Evolutionary conservation across 352 stramenopile species (phyloP).

Genomic region (Peronospora destructor): DNA sequence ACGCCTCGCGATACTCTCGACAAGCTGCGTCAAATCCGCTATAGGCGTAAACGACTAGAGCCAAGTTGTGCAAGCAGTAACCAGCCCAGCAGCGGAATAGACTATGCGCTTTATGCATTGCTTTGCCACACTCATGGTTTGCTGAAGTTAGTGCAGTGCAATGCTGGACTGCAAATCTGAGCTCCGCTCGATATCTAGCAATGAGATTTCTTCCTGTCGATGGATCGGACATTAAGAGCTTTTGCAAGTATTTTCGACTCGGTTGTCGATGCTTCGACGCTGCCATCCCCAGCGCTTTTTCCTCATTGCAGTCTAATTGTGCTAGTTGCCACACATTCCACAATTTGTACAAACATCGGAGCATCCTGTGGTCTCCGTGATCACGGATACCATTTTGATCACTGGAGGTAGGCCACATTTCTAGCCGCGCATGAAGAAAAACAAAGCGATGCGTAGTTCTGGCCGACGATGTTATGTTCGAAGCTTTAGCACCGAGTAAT

Average conservation of each 20-base stretch:
- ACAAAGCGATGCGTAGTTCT: conserved; percentile 45
- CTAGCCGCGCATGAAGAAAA: conserved; percentile 40
- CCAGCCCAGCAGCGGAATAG: conserved; percentile 24
- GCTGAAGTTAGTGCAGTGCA: conserved; percentile 15
- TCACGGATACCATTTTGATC: conserved; percentile 8
- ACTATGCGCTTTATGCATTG: background rate
- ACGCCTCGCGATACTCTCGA: conserved; percentile 33
- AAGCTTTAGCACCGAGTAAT: conserved; percentile 14
- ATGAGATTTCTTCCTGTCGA: conserved; percentile 21
- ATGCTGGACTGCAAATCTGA: conserved; percentile 31
- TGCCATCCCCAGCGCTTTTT: conserved; percentile 32
- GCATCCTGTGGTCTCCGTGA: conserved; percentile 6
- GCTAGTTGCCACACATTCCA: conserved; percentile 32
- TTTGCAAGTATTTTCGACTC: conserved; percentile 16
- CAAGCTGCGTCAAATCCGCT: conserved; percentile 46
- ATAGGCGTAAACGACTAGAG: conserved; percentile 42
- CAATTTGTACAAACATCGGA: conserved; percentile 33
- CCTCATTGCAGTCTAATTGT: conserved; percentile 6
- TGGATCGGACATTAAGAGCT: conserved; percentile 14
- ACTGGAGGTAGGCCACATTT: conserved; percentile 22
- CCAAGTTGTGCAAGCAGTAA: conserved; percentile 63
- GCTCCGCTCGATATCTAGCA: conserved; percentile 39
- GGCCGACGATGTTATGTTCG: conserved; percentile 2
- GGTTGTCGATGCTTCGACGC: conserved; percentile 28
- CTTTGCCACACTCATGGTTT: background rate